Evolutionary conservation across 2,329 filamentous ascomycete species (phyloP), one percentile per base, ranked within the genome.

Genomic region (Metarhizium album): DNA sequence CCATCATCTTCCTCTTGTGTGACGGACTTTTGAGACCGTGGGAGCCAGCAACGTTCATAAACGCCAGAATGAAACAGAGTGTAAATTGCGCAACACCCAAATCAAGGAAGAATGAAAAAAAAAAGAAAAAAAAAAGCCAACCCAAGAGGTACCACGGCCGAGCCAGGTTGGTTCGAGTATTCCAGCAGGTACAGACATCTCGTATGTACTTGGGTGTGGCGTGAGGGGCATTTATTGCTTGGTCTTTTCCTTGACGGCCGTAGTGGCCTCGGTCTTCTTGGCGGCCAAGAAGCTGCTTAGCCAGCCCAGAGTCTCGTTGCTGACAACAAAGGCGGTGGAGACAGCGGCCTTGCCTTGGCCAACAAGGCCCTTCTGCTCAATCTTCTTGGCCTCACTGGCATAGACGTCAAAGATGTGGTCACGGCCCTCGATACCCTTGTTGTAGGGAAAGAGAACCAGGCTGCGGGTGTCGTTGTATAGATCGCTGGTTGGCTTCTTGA

Each of bases 401-500:
- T 80, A 86, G 52, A 80, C 70, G 49, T 70, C 67, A 50, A 78
- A 62, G 53, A 84, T 72, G 58, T 84, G 80, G 51, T 84, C 79
- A 65, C 77, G 80, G 58, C 79, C 76, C 67, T 83, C 78, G 18
- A 72, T 59, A 22, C 76, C 79, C 59, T 84, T 76, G 61, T 78
- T 78, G 59, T 83, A 69, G 7, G 86, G 86, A 54, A 81, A 72
- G 55, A 79, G 73, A 52, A 84, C 74, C 40, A 83, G 68, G 60
- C 74, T 74, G 64, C 80, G 78, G 60, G 86, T 78, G 16, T 82
- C 79, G 52, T 73, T 74, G 67, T 81, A 81, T 48, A 90, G 74
- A 65, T 87, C 83, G 57, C 77, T 74, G 24, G 86, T 87, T 47
- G 86, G 82, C 70, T 89, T 84, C 74, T 84, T 87, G 66, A 91